Base-by-base conservation (phyloP, 148 eudicot genomes). In the Vaccinium darrowii region DNA sequence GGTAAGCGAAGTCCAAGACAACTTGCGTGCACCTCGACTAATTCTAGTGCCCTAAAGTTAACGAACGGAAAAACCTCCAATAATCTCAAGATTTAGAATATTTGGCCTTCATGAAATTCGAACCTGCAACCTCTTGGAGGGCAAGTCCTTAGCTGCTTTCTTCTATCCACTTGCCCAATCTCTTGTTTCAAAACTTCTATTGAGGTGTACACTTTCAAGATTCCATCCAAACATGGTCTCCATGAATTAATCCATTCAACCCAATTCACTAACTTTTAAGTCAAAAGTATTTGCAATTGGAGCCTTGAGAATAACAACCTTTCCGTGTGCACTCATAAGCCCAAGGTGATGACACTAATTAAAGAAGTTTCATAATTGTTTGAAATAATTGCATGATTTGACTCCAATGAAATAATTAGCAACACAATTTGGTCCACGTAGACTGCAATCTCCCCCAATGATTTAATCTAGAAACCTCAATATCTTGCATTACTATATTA, bases 251-350 rank as follows among this genome's bases (percentile, higher is more conserved):
- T 36, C 43, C 53, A 80, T 80, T 78, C 81, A 76, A 76, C 56
- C 82, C 80, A 87, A 57, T 27, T n/a, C 84, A 81, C 18, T 49
- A 65, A 57, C 71, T 43, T 43, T 5, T 43, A 43, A 67, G 85
- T 84, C 86, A 87, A 87, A 84, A 87, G 89, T 76, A 43, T 43
- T 43, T 51, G 84, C 77, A 81, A 87, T 87, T 84, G 78, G 62
- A 62, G 72, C 78, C 79, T 84, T 84, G 78, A 63, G 63, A 67
- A 86, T 47, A 82, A 36, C 19, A 76, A 15, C n/a, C n/a, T 67
- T 78, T 78, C 23, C 56, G 77, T 82, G 78, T 76, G 84, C 84
- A 67, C 67, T 87, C 89, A 81, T 52, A 51, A 8, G 21, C 39
- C 36, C 25, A 12, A 18, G 39, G 39, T 69, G 81, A 78, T 83